Evolutionary conservation across 2,329 filamentous ascomycete genomes (phyloP), one percentile per base, ranked within the genome.

Genomic region (Zymoseptoria ardabiliae): DNA sequence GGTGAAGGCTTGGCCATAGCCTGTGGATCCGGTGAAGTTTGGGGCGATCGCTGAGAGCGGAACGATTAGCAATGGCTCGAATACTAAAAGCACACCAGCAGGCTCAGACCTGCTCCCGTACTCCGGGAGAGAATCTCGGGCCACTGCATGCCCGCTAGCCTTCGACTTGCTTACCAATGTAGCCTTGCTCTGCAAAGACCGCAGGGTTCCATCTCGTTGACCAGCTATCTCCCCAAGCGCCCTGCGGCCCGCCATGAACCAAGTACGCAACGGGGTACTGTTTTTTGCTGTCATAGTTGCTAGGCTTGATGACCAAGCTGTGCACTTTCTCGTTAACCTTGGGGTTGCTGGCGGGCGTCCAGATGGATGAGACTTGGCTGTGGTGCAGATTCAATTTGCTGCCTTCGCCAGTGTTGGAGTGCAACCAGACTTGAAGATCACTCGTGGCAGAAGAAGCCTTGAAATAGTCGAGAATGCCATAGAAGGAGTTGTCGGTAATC

Each of bases 401-500:
- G 54, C 89, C 89, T 30, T 83, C 78, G 69, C 84, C 85, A 1
- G 86, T 84, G 69, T 79, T 83, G 0, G 88, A 90, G 4, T 71
- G 64, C 50, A 62, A 64, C 71, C 71, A 72, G 2, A 54, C 61
- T 3, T 28, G n/a, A 9, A 56, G 66, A 59, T n/a, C 69, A 61
- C 23, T 63, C 71, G 49, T 73, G 58, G 2, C 72, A 67, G 56
- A 72, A 66, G n/a, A 73, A 66, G 11, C 70, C 61, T 0, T 79
- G 76, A 56, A 84, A 78, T 79, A 77, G 56, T 85, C 79, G 8
- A 89, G 70, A 17, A 89, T 77, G 19, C 78, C 81, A 73, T 88
- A 93, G 63, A 82, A 77, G 9, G 86, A 90, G 74, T 85, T 92
- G 66, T 93, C 89, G 21, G 89, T 77, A 0, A 90, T 77, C 10